Evolutionary conservation across 495 filamentous ascomycete species (phyloP), one percentile per base, ranked within the genome.

Genomic region (Pyronema domesticum): DNA sequence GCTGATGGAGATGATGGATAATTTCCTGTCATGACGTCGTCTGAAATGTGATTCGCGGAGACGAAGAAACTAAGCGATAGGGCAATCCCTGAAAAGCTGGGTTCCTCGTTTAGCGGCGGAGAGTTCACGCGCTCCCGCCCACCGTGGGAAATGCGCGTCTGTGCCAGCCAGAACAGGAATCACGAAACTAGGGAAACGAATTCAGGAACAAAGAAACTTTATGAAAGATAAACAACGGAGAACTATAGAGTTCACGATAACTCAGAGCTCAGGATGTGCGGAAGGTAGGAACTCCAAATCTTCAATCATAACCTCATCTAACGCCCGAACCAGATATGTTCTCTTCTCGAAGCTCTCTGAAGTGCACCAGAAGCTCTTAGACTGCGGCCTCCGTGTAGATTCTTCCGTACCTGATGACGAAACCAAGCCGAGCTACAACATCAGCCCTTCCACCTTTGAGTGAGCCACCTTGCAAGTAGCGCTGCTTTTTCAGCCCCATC

Each of bases 361-460:
- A 54, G 73, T 95, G 49, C 81, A 79, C 37, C 76, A 72, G 43
- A 79, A 80, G 60, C 72, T 95, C 13, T 71, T 82, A 65, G 72
- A 84, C 51, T 74, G 86, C 56, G 71, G 85, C 58, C 83, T 95
- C 76, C 78, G 72, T 7, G 82, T 89, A 6, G 75, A 85, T 53
- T 82, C 91, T 44, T 80, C 77, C 5, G 84, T 86, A 11, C 78
- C 80, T 1, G 85, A 94, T 56, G 76, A 79, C 18, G 78, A 79
- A 33, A 76, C 85, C 2, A 75, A 84, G 46, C 83, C 86, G 62
- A 85, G 76, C 48, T 94, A 91, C 69, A 98, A 98, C 64, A 91
- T 98, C 60, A 86, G 91, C 0, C 91, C 91, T 0, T 83, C 88
- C 1, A 83, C 83, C 60, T 71, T 86, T 62, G 89, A 93, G 46